A percentile compares a stretch with the other conserved stretches of the same genome.
These are phyloP conservation scores for Agaricus blazei DNA, from an alignment of 768 basidiomycete genomes.

Conservation along the genomic window DNA sequence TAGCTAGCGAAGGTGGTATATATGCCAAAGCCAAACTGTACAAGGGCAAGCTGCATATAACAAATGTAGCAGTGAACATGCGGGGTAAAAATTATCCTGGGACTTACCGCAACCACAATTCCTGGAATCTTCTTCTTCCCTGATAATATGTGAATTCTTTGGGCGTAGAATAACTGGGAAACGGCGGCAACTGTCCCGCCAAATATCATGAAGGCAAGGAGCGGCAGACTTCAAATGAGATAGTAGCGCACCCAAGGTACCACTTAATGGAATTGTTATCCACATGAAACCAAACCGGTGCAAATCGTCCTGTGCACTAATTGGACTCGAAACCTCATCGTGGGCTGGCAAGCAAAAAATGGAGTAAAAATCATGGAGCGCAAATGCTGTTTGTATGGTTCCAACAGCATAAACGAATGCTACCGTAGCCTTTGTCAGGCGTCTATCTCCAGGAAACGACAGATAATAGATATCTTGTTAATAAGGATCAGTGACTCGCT, in stretches of 20 bases:
- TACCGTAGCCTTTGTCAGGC: neutral
- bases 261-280: neutral
- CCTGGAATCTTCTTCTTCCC: neutral
- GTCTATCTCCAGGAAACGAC: neutral
- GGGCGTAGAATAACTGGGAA: neutral
- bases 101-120: neutral
- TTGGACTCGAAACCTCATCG: too few relatives aligned
- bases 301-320: too few relatives aligned
- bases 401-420: neutral
- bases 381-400: neutral
- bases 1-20: neutral
- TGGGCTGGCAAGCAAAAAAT: neutral
- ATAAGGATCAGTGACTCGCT: too few relatives aligned
- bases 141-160: neutral
- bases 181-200: neutral
- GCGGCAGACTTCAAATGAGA: too few relatives aligned
- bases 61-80: neutral
- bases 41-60: neutral
- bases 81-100: neutral
- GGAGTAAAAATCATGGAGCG: neutral
- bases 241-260: neutral
- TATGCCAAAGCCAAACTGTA: neutral
- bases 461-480: constrained; percentile 2
- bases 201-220: too few relatives aligned
- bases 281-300: constrained; percentile 1